Conservation (phyloP, 192 early-diverging fungal genomes). For the Dissophora ornata region DNA sequence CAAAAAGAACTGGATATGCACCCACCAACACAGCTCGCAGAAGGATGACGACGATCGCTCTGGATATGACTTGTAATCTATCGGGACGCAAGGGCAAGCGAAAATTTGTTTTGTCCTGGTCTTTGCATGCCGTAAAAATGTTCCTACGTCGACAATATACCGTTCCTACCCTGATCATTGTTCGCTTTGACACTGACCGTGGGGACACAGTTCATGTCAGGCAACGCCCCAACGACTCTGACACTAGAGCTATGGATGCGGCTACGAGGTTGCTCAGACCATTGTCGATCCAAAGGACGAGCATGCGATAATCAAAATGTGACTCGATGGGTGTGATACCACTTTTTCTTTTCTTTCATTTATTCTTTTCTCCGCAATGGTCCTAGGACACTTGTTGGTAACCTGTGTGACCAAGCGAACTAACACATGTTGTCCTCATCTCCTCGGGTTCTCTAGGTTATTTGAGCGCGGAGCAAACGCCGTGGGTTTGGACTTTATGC, state of each 20-base stretch:
- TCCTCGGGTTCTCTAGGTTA: too few relatives aligned
- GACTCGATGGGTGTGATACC: constrained; percentile 1
- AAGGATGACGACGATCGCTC: too few relatives aligned
- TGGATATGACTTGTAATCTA: neutral
- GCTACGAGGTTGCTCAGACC: neutral
- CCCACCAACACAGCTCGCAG: too few relatives aligned
- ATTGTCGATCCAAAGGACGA: constrained; percentile 22
- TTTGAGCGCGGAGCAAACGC: constrained; percentile 73
- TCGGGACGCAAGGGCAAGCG: constrained; percentile 30
- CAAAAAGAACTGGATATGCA: too few relatives aligned
- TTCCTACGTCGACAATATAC: neutral
- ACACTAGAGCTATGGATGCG: constrained; percentile 10
- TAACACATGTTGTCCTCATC: too few relatives aligned
- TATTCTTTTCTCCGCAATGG: neutral
- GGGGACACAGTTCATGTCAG: neutral
- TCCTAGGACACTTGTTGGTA: too few relatives aligned
- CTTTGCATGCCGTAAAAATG: neutral
- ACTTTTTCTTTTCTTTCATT: constrained; percentile 4
- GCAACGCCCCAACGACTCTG: neutral
- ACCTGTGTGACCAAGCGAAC: too few relatives aligned
- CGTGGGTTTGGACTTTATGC: constrained; percentile 76
- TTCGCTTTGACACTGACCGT: neutral
- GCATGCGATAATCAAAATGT: constrained; percentile 2
- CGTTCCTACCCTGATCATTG: constrained; percentile 15
- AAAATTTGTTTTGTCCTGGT: constrained; percentile 9